Percentiles rank a stretch among this genome's conserved stretches.
Conservation (phyloP, 148 eudicot genomes). For the Silene latifolia region DNA sequence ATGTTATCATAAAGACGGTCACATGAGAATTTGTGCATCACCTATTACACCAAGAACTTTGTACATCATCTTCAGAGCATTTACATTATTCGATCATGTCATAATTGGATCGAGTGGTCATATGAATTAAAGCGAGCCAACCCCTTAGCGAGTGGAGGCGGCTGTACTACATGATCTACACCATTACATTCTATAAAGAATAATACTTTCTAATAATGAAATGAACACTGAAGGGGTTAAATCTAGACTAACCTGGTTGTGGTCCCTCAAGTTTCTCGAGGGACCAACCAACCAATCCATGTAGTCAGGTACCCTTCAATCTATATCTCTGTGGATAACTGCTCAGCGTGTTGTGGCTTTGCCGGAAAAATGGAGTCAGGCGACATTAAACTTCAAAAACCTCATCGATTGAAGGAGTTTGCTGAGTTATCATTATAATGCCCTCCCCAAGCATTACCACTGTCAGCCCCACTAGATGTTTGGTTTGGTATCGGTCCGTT, state of each 20-base stretch:
- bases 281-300: background rate
- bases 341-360: background rate
- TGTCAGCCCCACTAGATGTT: conserved; percentile 84
- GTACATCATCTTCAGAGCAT: background rate
- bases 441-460: conserved; percentile 89
- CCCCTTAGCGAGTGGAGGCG: background rate
- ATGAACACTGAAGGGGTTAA: background rate
- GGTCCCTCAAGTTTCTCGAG: background rate
- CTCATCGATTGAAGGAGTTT: conserved; percentile 66
- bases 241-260: background rate
- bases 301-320: background rate
- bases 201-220: background rate
- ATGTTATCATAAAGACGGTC: background rate
- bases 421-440: conserved; percentile 78
- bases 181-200: conserved; percentile 14
- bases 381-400: background rate
- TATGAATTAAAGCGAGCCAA: background rate
- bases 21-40: background rate
- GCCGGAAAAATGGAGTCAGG: background rate
- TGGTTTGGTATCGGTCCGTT: conserved; percentile 61
- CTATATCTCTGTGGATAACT: background rate
- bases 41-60: background rate
- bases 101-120: background rate
- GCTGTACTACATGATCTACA: background rate
- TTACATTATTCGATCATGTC: background rate